Evolutionary conservation across 306 rosid species (phyloP), one percentile per base, ranked within the genome.

Genomic region (Pyrus betulifolia): DNA sequence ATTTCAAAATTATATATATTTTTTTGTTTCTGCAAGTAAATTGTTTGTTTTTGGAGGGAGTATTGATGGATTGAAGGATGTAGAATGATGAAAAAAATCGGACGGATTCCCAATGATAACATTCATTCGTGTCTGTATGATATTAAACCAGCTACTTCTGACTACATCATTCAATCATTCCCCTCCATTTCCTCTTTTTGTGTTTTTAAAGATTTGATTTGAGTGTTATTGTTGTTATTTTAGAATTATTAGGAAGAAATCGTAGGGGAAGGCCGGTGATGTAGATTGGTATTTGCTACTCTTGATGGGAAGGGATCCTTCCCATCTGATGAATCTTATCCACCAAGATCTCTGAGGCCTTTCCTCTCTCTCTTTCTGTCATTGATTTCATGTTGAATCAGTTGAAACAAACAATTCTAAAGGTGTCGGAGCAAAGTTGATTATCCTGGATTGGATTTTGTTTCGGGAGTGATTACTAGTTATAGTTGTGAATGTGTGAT

Each of bases 331-430:
- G 77, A 74, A 44, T 60, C 54, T 60, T 73, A 44, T 60, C 77
- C 77, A 61, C 77, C 77, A 74, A 74, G 77, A 74, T 74, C 77
- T 74, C 70, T 61, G 77, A 74, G 77, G 77, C 69, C 77, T 52
- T 21, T 33, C 3, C 1, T 46, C 3, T 14, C 8, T 49, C 18
- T 46, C 54, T 49, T 8, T 49, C 8, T 46, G 7, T 15, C 54
- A 49, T 49, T 1, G 54, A 49, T 14, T 49, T 49, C 19, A 15
- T 49, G 54, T 49, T 14, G 19, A 49, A 49, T 49, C 54, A 1
- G 54, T 49, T 49, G 54, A 49, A 49, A 49, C 54, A 49, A 4
- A 49, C 54, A 49, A 14, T 49, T 49, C 54, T 49, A 14, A 15
- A 49, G 14, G 2, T 49, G 19, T 1, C 54, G 54, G 54, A 46